Evolutionary conservation across 1,139 yeast species (phyloP), one percentile per base, ranked within the genome.

Genomic region (Maudiozyma humilis): DNA sequence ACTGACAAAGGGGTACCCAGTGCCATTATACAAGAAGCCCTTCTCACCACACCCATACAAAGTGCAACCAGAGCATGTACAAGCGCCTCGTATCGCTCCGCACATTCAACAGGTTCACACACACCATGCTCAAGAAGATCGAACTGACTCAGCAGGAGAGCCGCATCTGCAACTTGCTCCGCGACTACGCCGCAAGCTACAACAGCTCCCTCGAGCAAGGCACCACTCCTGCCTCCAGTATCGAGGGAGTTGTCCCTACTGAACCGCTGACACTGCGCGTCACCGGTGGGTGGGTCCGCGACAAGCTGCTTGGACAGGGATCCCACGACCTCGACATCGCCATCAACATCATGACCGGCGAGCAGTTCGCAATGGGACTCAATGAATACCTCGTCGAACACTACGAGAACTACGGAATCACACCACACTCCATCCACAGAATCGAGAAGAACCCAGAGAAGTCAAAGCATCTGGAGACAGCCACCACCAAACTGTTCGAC

Each of bases 221-320:
- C n/a, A 23, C 8, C 27, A 10, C 27, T 23, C 27, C 27, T 6
- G 27, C 27, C 6, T 6, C 27, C 10, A 23, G 8, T 6, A 23
- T 10, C 6, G 27, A 23, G 10, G 27, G 8, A 10, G 27, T 23
- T 23, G 10, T 23, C 7, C 33, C 33, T 8, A 6, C 38, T 10
- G 63, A 59, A 31, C 60, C 58, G 2, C 46, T 79, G 18, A 80
- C 75, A 29, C 70, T 89, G 17, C 66, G 99, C 50, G 84, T 91
- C 54, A 89, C 97, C 0, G 99, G 99, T 29, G 99, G 99, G 0
- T 91, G 99, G 99, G 99, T 91, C 4, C 74, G 99, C 55, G 99
- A 91, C 63, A 91, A 91, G 66, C 67, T 91, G 32, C 68, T 93
- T 33, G 94, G 94, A 0, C 71, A 73, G 41, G 79, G 76, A 29